Evolutionary conservation across 2,329 filamentous ascomycete species (phyloP).

Genomic region (Talaromyces sp.): DNA sequence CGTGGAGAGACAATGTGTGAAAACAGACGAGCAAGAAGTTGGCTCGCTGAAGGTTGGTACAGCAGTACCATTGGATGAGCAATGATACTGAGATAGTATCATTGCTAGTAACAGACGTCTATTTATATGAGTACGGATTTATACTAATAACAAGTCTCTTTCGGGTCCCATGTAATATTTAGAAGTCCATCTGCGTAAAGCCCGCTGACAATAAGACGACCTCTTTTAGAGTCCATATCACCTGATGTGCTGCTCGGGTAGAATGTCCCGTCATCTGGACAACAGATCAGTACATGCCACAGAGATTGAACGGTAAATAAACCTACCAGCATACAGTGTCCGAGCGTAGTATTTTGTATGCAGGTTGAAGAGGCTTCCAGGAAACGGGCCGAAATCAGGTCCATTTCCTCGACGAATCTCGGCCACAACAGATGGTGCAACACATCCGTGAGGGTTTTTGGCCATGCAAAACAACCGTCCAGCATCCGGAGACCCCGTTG

Average conservation of each 20-base stretch:
- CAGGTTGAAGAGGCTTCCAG: constrained; percentile 16
- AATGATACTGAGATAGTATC: background rate
- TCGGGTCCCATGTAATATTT: constrained; percentile 21
- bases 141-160: constrained; percentile 8
- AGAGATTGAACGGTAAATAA: background rate
- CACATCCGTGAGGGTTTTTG: constrained; percentile 16
- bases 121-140: background rate
- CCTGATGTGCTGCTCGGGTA: constrained; percentile 20
- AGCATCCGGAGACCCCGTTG: constrained; percentile 18
- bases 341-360: constrained; percentile 16
- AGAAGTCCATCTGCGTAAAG: constrained; percentile 21
- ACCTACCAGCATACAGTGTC: constrained; percentile 19
- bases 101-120: background rate
- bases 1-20: constrained; percentile 10
- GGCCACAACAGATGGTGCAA: constrained; percentile 20
- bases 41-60: background rate
- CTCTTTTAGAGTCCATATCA: constrained; percentile 20
- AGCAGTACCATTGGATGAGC: background rate
- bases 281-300: background rate
- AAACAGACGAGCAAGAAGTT: background rate
- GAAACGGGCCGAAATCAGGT: constrained; percentile 19
- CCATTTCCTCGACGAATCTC: constrained; percentile 20
- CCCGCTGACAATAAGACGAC: constrained; percentile 18
- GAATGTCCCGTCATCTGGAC: constrained; percentile 19
- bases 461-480: constrained; percentile 18